A percentile compares a stretch with the other conserved stretches of the same genome.
Conservation (phyloP, 768 basidiomycete genomes). For the Suillus luteus region DNA sequence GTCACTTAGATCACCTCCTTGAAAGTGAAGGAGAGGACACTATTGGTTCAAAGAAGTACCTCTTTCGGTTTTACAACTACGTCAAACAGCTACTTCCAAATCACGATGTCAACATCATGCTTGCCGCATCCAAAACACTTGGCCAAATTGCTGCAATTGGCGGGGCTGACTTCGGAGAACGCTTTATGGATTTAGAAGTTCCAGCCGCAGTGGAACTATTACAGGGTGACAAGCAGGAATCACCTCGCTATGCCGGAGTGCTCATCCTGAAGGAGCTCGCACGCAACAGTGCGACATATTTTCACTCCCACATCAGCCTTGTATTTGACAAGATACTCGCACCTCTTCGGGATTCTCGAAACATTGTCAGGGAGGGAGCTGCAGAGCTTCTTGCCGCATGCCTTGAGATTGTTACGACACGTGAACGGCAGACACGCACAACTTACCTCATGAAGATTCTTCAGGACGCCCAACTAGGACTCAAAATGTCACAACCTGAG, state of each 20-base stretch:
- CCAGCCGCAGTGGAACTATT: constrained; percentile 80
- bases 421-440: constrained; percentile 68
- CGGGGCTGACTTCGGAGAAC: constrained; percentile 80
- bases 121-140: constrained; percentile 89
- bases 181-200: constrained; percentile 89
- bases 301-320: constrained; percentile 83
- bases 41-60: constrained; percentile 76
- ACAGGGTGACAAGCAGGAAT: constrained; percentile 73
- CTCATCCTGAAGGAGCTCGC: constrained; percentile 94
- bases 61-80: constrained; percentile 90
- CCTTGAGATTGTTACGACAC: constrained; percentile 78
- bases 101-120: constrained; percentile 91
- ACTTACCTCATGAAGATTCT: constrained; percentile 80
- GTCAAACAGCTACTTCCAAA: constrained; percentile 91
- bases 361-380: constrained; percentile 90
- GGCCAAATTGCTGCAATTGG: constrained; percentile 86
- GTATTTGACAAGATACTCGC: constrained; percentile 93
- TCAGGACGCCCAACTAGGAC: constrained; percentile 80
- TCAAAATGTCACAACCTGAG: constrained; percentile 81
- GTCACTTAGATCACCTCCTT: constrained; percentile 63
- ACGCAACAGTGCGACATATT: constrained; percentile 81
- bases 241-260: constrained; percentile 89
- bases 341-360: constrained; percentile 84
- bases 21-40: constrained; percentile 78
- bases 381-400: constrained; percentile 93